These are phyloP conservation scores for Candida argentea DNA, from an alignment of 805 yeast species.

Conservation along the genomic window DNA sequence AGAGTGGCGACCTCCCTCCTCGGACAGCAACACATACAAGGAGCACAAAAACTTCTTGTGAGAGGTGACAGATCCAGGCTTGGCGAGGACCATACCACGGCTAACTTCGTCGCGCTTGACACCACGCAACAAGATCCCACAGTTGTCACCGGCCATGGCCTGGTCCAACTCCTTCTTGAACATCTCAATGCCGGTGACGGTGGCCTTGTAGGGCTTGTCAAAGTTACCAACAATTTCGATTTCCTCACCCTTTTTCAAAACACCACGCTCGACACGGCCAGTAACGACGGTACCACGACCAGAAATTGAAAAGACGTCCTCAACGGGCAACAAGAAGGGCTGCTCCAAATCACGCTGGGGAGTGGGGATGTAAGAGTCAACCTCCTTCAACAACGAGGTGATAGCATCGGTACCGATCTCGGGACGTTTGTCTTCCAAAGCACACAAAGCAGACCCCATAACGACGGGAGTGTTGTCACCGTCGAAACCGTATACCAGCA, in stretches of 20 bases:
- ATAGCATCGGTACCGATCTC: conserved; percentile 90
- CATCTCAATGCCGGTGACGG: conserved; percentile 98
- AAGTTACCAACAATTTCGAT: conserved; percentile 92
- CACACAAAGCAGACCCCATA: conserved; percentile 98
- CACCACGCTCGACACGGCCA: conserved; percentile 98
- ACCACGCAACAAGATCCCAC: conserved; percentile 96
- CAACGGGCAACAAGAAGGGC: conserved; percentile 95
- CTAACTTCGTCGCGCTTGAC: conserved; percentile 92
- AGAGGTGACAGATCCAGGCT: conserved; percentile 85
- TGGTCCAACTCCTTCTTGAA: conserved; percentile 96
- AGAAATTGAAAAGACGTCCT: conserved; percentile 94
- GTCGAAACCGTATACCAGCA: conserved; percentile 86
- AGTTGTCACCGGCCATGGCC: conserved; percentile 99
- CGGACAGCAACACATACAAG: conserved; percentile 83
- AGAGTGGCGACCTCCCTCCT: conserved; percentile 99
- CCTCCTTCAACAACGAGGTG: conserved; percentile 75
- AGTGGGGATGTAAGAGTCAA: conserved; percentile 92
- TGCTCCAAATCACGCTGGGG: conserved; percentile 93
- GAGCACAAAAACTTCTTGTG: conserved; percentile 93
- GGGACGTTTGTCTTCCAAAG: conserved; percentile 77
- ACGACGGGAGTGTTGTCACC: conserved; percentile 97
- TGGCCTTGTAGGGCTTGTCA: conserved; percentile 80
- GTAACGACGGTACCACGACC: conserved; percentile 99
- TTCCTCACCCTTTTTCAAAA: conserved; percentile 96
- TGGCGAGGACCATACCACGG: conserved; percentile 97